A percentile compares a stretch with the other conserved stretches of the same genome.
phyloP scores from a whole-genome alignment of 345 rosid genomes.

The Toxicodendron radicans region DNA sequence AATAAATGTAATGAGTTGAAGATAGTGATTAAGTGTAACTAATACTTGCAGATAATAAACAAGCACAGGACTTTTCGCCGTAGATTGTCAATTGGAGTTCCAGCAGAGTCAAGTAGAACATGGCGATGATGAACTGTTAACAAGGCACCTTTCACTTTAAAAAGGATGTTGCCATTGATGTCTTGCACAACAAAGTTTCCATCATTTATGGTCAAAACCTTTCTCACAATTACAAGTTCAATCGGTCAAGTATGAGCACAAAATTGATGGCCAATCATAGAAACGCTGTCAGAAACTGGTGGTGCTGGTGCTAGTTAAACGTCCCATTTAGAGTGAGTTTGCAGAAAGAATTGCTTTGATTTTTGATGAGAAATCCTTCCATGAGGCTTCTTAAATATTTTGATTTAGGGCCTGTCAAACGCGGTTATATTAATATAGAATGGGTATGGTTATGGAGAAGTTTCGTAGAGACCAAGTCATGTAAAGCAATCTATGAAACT shows the following conservation, averaged over 20 bases:
- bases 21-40: too few relatives aligned
- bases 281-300: not conserved
- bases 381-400: not conserved
- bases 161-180: slow-evolving; percentile 35
- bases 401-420: not conserved
- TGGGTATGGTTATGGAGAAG: too few relatives aligned
- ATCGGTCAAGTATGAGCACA: slow-evolving; percentile 22
- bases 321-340: too few relatives aligned
- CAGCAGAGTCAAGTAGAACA: slow-evolving; percentile 29
- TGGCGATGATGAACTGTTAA: slow-evolving; percentile 31
- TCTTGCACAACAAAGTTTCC: slow-evolving; percentile 40
- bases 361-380: not conserved
- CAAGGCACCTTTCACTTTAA: slow-evolving; percentile 31
- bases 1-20: too few relatives aligned
- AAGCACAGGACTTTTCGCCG: slow-evolving; percentile 29
- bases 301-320: too few relatives aligned
- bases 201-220: slow-evolving; percentile 31
- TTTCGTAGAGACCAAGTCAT: too few relatives aligned
- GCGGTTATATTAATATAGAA: not conserved
- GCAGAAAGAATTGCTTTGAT: too few relatives aligned
- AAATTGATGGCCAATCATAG: not conserved
- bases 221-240: slow-evolving; percentile 35
- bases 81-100: slow-evolving; percentile 31
- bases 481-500: too few relatives aligned
- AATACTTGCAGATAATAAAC: too few relatives aligned